Evolutionary conservation across 352 stramenopile species (phyloP).

Genomic region (Phytophthora megakarya): DNA sequence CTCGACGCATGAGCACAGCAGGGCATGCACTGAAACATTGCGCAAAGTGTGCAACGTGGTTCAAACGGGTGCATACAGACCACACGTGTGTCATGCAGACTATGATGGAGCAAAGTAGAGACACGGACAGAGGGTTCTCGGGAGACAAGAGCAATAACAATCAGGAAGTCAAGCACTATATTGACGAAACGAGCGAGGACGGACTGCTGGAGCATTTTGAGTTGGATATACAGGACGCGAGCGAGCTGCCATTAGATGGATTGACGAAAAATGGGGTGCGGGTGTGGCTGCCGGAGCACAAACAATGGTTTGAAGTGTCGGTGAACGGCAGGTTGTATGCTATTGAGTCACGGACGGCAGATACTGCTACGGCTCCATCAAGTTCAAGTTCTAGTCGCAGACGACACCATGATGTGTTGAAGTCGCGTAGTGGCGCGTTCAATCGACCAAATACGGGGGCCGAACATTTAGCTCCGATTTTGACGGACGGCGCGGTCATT

Average conservation of each 20-base stretch:
- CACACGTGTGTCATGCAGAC: constrained; percentile 51
- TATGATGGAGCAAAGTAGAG: constrained; percentile 20
- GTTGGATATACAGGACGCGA: constrained; percentile 41
- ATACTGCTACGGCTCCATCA: not conserved
- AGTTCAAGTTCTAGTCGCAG: constrained; percentile 20
- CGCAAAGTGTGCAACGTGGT: constrained; percentile 48
- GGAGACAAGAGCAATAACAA: constrained; percentile 3
- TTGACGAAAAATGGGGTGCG: constrained; percentile 85
- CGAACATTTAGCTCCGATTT: constrained; percentile 45
- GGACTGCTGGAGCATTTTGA: constrained; percentile 53
- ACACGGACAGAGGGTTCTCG: constrained; percentile 12
- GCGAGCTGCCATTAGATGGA: constrained; percentile 59
- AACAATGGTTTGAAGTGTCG: constrained; percentile 82
- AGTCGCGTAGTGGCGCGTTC: constrained; percentile 63
- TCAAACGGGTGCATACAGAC: constrained; percentile 47
- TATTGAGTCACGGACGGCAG: constrained; percentile 53
- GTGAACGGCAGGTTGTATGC: constrained; percentile 78
- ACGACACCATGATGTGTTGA: constrained; percentile 17
- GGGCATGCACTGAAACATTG: constrained; percentile 76
- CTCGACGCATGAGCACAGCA: constrained; percentile 56
- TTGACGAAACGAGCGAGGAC: constrained; percentile 29
- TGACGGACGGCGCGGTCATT: constrained; percentile 76
- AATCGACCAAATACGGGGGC: constrained; percentile 57
- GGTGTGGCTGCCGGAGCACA: constrained; percentile 73
- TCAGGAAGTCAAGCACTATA: constrained; percentile 20